Base-by-base conservation (phyloP, 2,329 filamentous ascomycete species). In the Neocucurbitaria cava region DNA sequence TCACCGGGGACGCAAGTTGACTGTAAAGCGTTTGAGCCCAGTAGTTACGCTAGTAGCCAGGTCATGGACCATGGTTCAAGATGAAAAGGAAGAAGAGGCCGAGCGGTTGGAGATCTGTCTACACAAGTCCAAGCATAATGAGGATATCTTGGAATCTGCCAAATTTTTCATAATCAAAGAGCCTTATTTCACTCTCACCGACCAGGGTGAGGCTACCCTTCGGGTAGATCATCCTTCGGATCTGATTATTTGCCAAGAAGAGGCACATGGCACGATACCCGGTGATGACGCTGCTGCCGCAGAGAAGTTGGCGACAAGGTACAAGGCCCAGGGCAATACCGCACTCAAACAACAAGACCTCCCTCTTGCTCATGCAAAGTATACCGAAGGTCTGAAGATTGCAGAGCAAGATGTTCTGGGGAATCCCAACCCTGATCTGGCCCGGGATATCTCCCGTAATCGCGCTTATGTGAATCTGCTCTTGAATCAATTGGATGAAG, bases 151-250 rank as follows among this genome's bases (percentile, higher is more conserved):
- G 3, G 53, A 61, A 0, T 48, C 69, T 5, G 70, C 72, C 1
- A 70, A 66, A 11, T 61, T 79, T 0, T 72, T 78, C 10, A 61
- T 85, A 24, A 47, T 86, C 24, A 87, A 85, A 54, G 83, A 86
- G 49, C 83, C 84, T 0, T 86, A 79, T 58, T 78, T 85, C 54
- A 83, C 81, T 51, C 42, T 67, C 0, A 73, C 74, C 4, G 68
- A 68, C 0, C 68, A 81, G 20, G 78, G 78, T 0, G 49, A 70
- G 1, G 81, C 81, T 61, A 77, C 71, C 0, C 30, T 86, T 20
- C 76, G 82, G 2, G 80, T 85, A 11, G 83, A 86, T 49, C 84
- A 86, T 62, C 66, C 81, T 17, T 79, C 77, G 21, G 83, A 86
- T 52, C 59, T 86, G 17, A 59, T 79, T 15, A 75, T 74, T 56